Conservation (phyloP, 441 rosid genomes). For the Populus tomentosa region DNA sequence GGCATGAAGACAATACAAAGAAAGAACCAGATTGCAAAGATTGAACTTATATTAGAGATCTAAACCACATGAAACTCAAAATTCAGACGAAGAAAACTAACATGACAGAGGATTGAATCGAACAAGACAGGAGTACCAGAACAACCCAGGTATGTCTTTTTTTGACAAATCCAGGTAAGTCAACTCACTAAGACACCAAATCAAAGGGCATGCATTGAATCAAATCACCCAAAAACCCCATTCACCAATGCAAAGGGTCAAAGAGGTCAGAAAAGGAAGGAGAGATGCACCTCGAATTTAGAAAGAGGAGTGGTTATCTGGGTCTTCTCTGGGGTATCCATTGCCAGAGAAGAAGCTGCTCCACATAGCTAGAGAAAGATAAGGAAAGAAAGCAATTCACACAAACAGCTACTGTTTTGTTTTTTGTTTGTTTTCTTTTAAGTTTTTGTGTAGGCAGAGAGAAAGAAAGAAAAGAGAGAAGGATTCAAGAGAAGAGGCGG, state of each 20-base stretch:
- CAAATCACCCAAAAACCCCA: slow-evolving; percentile 13
- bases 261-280: background rate
- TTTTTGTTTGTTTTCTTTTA: too few relatives aligned
- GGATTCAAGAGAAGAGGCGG: too few relatives aligned
- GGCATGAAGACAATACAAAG: background rate
- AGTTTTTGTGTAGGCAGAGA: too few relatives aligned
- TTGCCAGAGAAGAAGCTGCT: too few relatives aligned
- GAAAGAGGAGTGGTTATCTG: too few relatives aligned
- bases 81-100: background rate
- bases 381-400: too few relatives aligned
- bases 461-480: too few relatives aligned
- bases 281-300: too few relatives aligned
- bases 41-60: slow-evolving; percentile 25
- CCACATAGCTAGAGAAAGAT: too few relatives aligned
- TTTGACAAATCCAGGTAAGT: slow-evolving; percentile 1
- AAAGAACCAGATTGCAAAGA: slow-evolving; percentile 3
- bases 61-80: slow-evolving; percentile 7
- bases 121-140: slow-evolving; percentile 5
- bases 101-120: background rate
- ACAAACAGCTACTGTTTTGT: too few relatives aligned
- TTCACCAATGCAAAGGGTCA: background rate
- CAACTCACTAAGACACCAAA: slow-evolving; percentile 16
- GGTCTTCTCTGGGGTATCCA: too few relatives aligned
- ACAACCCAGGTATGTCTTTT: slow-evolving; percentile 1
- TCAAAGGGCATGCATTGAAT: slow-evolving; percentile 17